Evolutionary conservation across 1,139 yeast genomes (phyloP), one percentile per base, ranked within the genome.

Genomic region (Suhomyces ambrosiae): DNA sequence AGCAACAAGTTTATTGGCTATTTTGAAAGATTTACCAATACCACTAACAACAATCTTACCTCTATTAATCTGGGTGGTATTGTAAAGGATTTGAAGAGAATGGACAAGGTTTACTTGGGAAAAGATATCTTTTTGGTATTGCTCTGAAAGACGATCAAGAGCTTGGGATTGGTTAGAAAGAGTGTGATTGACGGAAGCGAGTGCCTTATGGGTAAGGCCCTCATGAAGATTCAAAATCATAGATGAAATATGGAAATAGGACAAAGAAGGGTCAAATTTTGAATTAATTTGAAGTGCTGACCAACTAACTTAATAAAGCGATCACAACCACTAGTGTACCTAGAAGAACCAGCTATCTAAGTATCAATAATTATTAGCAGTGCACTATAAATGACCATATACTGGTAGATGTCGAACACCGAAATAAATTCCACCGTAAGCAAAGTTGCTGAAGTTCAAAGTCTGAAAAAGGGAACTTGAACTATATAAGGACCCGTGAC

Each of bases 21-120:
- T 84, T 58, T 86, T 87, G 59, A 67, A 79, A 6, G 92, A 82
- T 59, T 88, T 88, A 7, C 97, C 97, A 58, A 88, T 82, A 3
- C 96, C 96, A 15, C 86, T 76, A 16, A 86, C 60, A 3, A 87
- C 80, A 17, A 88, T 71, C 54, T 87, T 87, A 8, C 94, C 92
- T 15, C 76, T 71, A 13, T 61, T 59, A 8, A 47, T 33, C 17
- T 69, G 58, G 6, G 74, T 56, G 2, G 83, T 65, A 33, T 71
- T 68, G 55, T 74, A 76, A 52, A 86, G 57, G 15, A 74, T 63
- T 34, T 69, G 67, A 29, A 86, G 57, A 1, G 86, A 74, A 24
- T 60, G 59, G 33, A 65, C 62, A 47, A 83, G 61, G 43, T 80
- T 76, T n/a, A 55, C 50, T 44, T 74, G 79, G 2, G 82, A 67